These are phyloP conservation scores for Limnanthes douglasii DNA, from an alignment of 345 rosid species.

Conservation along the genomic window DNA sequence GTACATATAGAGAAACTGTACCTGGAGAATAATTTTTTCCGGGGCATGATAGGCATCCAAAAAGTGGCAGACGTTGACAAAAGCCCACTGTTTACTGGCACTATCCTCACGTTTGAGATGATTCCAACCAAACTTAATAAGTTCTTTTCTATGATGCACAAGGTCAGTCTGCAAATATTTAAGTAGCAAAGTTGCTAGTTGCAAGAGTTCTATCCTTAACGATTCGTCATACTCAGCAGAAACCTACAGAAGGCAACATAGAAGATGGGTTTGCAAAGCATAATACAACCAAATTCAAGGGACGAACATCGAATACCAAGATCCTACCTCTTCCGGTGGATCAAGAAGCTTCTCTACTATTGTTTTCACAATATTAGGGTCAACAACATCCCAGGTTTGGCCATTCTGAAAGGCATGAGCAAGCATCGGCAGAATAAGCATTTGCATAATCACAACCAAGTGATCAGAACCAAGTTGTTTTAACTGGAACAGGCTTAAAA, in stretches of 20 bases:
- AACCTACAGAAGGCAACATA: constrained; percentile 30
- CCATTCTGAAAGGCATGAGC: constrained; percentile 77
- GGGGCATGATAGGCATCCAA: constrained; percentile 99
- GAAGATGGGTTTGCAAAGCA: constrained; percentile 7
- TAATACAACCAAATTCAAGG: not conserved
- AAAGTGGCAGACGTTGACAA: constrained; percentile 98
- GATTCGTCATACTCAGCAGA: constrained; percentile 98
- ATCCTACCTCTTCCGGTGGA: constrained; percentile 95
- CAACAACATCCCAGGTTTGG: constrained; percentile 96
- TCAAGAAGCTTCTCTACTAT: constrained; percentile 98
- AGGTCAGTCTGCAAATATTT: constrained; percentile 92
- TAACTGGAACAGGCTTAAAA: constrained; percentile 73
- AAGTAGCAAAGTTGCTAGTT: constrained; percentile 91
- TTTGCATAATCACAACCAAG: constrained; percentile 88
- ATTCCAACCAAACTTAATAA: constrained; percentile 99
- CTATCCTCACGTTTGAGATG: constrained; percentile 99
- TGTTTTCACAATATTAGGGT: constrained; percentile 68
- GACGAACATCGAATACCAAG: not conserved
- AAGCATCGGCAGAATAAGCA: constrained; percentile 98
- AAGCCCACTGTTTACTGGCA: constrained; percentile 99
- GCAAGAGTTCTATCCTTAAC: constrained; percentile 93
- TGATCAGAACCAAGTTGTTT: constrained; percentile 83
- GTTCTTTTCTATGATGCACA: constrained; percentile 94
- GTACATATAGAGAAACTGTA: constrained; percentile 14
- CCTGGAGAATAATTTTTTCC: constrained; percentile 98